Evolutionary conservation across 2,329 filamentous ascomycete genomes (phyloP), one percentile per base, ranked within the genome.

Genomic region (Trichoderma harzianum): DNA sequence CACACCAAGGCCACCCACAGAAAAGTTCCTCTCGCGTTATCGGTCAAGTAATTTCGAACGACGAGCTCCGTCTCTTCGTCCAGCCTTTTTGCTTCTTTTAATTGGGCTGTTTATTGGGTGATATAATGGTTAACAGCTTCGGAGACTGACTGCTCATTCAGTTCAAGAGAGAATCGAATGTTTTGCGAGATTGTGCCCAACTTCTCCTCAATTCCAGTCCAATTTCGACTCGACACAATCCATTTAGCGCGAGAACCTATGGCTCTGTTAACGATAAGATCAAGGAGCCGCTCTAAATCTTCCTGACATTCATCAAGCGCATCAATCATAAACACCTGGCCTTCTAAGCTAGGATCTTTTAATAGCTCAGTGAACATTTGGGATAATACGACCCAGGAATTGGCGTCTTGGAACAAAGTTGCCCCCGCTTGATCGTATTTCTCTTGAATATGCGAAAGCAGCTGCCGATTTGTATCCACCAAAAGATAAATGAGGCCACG

Each of bases 201-300:
- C 1, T 62, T 39, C 26, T 78, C 72, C 68, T 84, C 77, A 55
- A 86, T 84, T 0, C 76, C 74, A 0, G 70, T 74, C 76, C 73
- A 77, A 30, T 85, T 84, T 3, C 84, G 84, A 64, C 85, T 86
- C 0, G 83, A 83, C 0, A 84, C 72, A 12, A 86, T 70, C 80
- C 83, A 86, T 72, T 84, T 86, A 3, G 80, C 75, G 1, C 18
- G 30, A 30, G 21, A 26, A 2, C 12, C 21, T 12, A 26, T 11
- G 26, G 67, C n/a, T 32, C 1, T 30, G 0, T 2, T 7, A 10
- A 28, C 58, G 39, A 85, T 79, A 12, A 84, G 73, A 0, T 79
- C 61, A 18, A 86, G 76, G 5, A 86, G 81, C 51, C 77, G 63
- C 39, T 58, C 72, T 83, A 86, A 61, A 30, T 70, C 58, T 4